phyloP scores from a whole-genome alignment of 352 stramenopile species.

The Phytophthora pistaciae region DNA sequence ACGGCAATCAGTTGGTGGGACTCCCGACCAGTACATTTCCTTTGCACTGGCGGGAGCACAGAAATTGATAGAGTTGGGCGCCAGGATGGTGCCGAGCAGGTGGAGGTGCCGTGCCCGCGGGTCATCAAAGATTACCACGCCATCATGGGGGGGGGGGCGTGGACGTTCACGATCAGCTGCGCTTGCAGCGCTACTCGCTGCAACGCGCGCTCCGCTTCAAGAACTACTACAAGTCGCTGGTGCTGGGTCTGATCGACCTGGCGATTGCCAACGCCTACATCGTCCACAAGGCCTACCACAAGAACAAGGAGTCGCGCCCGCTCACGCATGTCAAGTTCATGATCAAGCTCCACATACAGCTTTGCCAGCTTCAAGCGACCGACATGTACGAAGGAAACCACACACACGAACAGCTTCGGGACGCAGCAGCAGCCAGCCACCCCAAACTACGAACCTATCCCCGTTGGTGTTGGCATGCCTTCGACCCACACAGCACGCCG shows the following conservation, averaged over 20 bases:
- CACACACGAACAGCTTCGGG: background rate
- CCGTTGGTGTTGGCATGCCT: background rate
- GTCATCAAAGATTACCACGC: too few relatives aligned
- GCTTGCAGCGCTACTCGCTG: slow-evolving; percentile 20
- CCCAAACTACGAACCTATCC: background rate
- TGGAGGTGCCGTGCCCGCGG: background rate
- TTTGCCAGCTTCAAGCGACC: background rate
- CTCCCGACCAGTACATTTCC: background rate
- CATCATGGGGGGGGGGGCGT: too few relatives aligned
- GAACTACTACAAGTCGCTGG: slow-evolving; percentile 32
- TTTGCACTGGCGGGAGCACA: background rate
- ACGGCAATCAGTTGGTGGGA: slow-evolving; percentile 20
- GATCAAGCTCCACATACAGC: background rate
- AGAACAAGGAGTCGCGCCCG: background rate
- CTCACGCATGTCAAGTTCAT: slow-evolving; percentile 2
- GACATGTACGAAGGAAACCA: background rate
- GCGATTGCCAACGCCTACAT: slow-evolving; percentile 30
- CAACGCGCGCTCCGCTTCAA: slow-evolving; percentile 11
- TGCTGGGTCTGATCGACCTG: slow-evolving; percentile 25
- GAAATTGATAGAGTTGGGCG: background rate
- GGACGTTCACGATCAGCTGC: slow-evolving; percentile 14
- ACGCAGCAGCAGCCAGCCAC: background rate
- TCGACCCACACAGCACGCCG: too few relatives aligned
- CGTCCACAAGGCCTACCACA: slow-evolving; percentile 14
- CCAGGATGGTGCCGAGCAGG: background rate